Percentiles rank a stretch among this genome's conserved stretches.
Conservation (phyloP, 495 filamentous ascomycete species). For the Aspergillus saccharolyticus region DNA sequence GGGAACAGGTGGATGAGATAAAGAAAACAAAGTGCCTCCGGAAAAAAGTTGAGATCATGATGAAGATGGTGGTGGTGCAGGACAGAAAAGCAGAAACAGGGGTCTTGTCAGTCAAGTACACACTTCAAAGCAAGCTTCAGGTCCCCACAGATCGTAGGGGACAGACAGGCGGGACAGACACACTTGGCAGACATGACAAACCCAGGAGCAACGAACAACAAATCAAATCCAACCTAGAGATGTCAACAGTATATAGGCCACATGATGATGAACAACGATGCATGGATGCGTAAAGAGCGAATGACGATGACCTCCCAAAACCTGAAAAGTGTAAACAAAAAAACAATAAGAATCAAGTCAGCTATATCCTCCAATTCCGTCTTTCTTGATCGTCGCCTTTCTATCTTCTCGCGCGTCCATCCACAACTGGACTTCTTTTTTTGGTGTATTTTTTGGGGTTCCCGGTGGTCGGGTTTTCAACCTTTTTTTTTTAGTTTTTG, state of each 20-base stretch:
- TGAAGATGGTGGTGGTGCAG: too few species aligned
- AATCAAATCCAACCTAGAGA: too few species aligned
- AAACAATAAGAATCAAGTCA: neutral
- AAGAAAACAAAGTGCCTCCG: too few species aligned
- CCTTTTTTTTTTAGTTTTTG: neutral
- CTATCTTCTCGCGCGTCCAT: neutral
- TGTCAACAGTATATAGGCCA: neutral
- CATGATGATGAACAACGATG: neutral
- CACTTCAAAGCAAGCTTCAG: too few species aligned
- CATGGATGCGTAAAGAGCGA: neutral
- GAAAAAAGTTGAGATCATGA: too few species aligned
- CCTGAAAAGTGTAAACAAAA: neutral
- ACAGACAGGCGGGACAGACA: too few species aligned
- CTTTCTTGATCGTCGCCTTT: neutral
- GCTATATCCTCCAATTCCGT: neutral
- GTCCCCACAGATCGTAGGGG: too few species aligned
- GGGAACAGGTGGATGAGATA: too few species aligned
- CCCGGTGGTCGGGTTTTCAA: neutral
- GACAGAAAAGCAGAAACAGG: too few species aligned
- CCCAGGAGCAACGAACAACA: neutral
- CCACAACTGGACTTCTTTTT: neutral
- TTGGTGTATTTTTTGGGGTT: neutral
- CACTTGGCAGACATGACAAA: too few species aligned
- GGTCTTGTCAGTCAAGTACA: too few species aligned
- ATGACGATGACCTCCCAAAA: neutral